A percentile compares a stretch with the other conserved stretches of the same genome.
Evolutionary conservation across 371 early-diverging fungal species (phyloP).

Genomic region (Lichtheimia ramosa): DNA sequence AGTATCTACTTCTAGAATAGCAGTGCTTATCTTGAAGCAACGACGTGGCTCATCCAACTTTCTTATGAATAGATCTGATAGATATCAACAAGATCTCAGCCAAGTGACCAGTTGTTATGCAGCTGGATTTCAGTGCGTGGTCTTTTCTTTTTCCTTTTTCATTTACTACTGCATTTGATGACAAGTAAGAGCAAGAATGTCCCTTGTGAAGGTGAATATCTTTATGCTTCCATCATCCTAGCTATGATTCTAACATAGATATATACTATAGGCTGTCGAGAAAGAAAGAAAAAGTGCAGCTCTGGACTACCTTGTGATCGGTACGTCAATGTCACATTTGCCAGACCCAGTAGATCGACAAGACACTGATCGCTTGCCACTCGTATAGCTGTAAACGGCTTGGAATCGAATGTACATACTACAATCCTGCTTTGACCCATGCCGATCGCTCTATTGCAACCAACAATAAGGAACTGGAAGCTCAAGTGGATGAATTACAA

Average conservation of each 20-base stretch:
- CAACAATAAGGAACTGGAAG: constrained; percentile 6
- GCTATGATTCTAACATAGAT: background rate
- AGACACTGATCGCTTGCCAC: no score
- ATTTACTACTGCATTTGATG: constrained; percentile 1
- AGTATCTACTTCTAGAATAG: no score
- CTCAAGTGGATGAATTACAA: constrained; percentile 8
- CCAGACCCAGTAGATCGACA: background rate
- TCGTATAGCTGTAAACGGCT: constrained; percentile 12
- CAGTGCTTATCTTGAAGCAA: no score
- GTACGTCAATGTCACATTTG: constrained; percentile 16
- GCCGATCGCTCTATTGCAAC: background rate
- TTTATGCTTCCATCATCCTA: no score
- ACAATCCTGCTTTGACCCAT: constrained; percentile 8
- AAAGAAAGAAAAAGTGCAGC: constrained; percentile 45
- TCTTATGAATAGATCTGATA: no score
- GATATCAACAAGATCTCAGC: no score
- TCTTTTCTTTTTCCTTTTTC: no score
- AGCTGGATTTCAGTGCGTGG: no score
- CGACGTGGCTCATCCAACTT: no score
- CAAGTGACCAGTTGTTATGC: no score
- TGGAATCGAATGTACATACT: constrained; percentile 12
- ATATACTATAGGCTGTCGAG: constrained; percentile 43
- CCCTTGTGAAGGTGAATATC: constrained; percentile 38
- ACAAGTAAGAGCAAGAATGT: constrained; percentile 27
- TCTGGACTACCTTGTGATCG: constrained; percentile 44